These are phyloP conservation scores for Cryptococcus sp. DNA, from an alignment of 1,284 basidiomycete species.

Conservation along the genomic window DNA sequence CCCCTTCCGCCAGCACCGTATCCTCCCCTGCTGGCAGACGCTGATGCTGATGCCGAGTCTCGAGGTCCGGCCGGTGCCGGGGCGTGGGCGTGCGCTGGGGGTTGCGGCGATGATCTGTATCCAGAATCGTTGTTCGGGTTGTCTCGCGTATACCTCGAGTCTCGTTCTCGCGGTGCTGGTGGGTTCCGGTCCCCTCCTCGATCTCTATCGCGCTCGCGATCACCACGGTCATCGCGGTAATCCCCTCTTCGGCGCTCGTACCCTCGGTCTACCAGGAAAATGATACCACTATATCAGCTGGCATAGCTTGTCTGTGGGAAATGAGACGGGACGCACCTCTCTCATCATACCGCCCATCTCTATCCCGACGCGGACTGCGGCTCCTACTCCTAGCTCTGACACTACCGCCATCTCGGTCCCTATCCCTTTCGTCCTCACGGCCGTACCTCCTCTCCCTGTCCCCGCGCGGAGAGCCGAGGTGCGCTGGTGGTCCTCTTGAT, in stretches of 20 bases:
- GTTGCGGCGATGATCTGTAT: slow-evolving; percentile 30
- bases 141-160: slow-evolving; percentile 32
- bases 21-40: no score
- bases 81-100: no score
- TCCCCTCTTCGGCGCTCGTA: not conserved
- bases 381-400: slow-evolving; percentile 15
- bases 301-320: not conserved
- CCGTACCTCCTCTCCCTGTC: slow-evolving; percentile 12
- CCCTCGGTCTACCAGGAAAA: not conserved
- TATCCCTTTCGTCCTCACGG: slow-evolving; percentile 1
- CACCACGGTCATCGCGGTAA: slow-evolving; percentile 1
- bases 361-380: slow-evolving; percentile 14
- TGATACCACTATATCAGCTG: not conserved
- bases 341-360: slow-evolving; percentile 18
- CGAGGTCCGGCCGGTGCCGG: not conserved
- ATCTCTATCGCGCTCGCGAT: slow-evolving; percentile 5
- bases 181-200: not conserved
- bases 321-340: slow-evolving; percentile 11
- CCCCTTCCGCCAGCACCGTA: not conserved
- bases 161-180: slow-evolving; percentile 15
- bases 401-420: not conserved
- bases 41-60: not conserved
- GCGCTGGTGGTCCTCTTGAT: slow-evolving; percentile 8
- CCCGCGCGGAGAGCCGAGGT: slow-evolving; percentile 14
- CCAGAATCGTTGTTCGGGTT: slow-evolving; percentile 33